Evolutionary conservation across 495 filamentous ascomycete genomes (phyloP).

Genomic region (Penicillium chermesinum): DNA sequence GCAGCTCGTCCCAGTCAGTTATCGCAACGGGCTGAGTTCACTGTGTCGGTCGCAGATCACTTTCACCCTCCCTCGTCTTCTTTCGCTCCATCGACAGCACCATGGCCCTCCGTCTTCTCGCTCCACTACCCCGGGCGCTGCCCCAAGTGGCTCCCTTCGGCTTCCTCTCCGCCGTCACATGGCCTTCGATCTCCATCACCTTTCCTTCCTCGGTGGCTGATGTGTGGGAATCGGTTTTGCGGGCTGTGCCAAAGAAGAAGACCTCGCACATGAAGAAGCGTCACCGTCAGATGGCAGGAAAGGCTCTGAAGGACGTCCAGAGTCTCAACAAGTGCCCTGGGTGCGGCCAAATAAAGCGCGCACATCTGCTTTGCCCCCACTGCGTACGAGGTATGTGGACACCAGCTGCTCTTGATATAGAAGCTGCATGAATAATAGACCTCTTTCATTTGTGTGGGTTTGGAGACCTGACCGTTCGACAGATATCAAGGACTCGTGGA

Average conservation of each 20-base stretch:
- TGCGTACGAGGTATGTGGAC: constrained; percentile 68
- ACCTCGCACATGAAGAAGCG: constrained; percentile 95
- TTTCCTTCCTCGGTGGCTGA: constrained; percentile 59
- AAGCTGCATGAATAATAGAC: too few species aligned
- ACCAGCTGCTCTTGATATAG: too few species aligned
- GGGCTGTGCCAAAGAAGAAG: constrained; percentile 97
- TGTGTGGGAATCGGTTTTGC: constrained; percentile 88
- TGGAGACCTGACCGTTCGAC: neutral
- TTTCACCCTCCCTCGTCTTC: neutral
- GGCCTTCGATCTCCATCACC: constrained; percentile 32
- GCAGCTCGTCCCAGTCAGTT: neutral
- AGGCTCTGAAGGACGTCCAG: constrained; percentile 85
- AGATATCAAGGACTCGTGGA: constrained; percentile 30
- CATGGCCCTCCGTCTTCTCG: constrained; percentile 21
- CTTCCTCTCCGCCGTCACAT: constrained; percentile 17
- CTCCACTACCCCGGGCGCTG: constrained; percentile 14
- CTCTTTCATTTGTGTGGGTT: too few species aligned
- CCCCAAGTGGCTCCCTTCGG: constrained; percentile 15
- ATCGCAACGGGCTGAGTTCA: neutral
- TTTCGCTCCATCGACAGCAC: neutral
- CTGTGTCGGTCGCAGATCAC: neutral
- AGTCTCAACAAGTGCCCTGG: constrained; percentile 79
- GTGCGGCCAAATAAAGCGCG: constrained; percentile 81
- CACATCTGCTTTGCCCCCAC: constrained; percentile 79
- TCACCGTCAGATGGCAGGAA: constrained; percentile 87